Base-by-base conservation (phyloP, 225 moss, liverwort and hornwort species). In the Physcomitrium patens region DNA sequence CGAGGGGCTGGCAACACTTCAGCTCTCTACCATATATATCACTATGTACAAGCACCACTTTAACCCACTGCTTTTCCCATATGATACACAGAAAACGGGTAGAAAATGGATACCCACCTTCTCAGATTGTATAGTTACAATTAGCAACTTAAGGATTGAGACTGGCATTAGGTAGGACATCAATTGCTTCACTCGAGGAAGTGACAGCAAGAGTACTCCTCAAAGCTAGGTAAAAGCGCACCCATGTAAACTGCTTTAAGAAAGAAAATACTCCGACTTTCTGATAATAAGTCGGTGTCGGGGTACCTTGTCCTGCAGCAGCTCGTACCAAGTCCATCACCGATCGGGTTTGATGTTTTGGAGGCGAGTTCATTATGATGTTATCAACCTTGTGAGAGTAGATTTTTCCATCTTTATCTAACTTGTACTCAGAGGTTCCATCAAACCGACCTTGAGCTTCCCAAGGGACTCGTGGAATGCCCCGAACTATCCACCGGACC, bases 361-460 rank as follows among this genome's bases (percentile, higher is more conserved):
- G 87, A 18, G 95, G 95, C 3, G 84, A 80, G 76, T 93, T 99
- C 69, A 99, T 90, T 15, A 93, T 85, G 58, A 99, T 86, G 24
- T 99, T 99, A 69, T 99, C 99, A 37, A 99, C 99, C 78, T 90
- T 99, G 77, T 99, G 99, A 17, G 90, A 82, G 67, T 91, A 99
- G 37, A 99, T 99, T 76, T 91, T 99, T 15, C 99, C 99, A 53
- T 91, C 90, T 79, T 91, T 93, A 73, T 99, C 99, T 62, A 99
- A 63, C 78, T 92, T 99, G 73, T 95, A 99, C 76, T 99, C 95
- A 0, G 99, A 99, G 0, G 91, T 99, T 8, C 99, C 99, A 45
- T 99, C 99, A 54, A 99, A 99, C 37, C 87, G 90, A 18, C 99
- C 99, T 43, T 95, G 99, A 3, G 99, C 95, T 80, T 99, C 99